Evolutionary conservation across 2,329 filamentous ascomycete species (phyloP), one percentile per base, ranked within the genome.

Genomic region (Nemania bipapillata): DNA sequence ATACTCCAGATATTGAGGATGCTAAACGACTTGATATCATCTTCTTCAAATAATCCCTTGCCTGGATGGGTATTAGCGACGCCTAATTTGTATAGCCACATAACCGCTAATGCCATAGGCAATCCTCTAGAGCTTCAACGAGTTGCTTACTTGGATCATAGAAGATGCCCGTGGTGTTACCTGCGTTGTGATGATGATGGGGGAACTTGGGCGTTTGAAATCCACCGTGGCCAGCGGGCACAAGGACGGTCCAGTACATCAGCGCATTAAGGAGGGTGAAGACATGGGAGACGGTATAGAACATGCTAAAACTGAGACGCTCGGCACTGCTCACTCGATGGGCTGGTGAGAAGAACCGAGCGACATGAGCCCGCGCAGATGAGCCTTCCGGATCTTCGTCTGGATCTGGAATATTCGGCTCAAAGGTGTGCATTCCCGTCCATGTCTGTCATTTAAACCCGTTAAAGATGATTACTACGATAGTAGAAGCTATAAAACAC

Each of bases 341-440:
- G 1, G 85, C 83, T 9, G 86, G 80, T 1, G 85, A 85, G 74
- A 86, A 79, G 70, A 76, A 72, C 3, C 75, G 78, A 65, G 85
- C 72, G 59, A 83, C 69, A 40, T 70, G 76, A 24, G 78, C 71
- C 81, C 82, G 72, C 79, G 76, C 8, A 75, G 74, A 37, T 75
- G 80, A 68, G 77, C 79, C 71, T 17, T 70, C 63, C 17, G 72
- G 70, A 6, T 76, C 72, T 47, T 71, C 63, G 1, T 72, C 62
- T 37, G 78, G 73, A 0, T 83, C 80, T 8, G 78, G 72, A 9
- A 69, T 63, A 22, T 82, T 79, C 0, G 84, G 84, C 59, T 82
- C 82, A 73, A 85, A 82, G 30, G 86, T 78, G 71, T 87, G 85
- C 55, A 85, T 85, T 57, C 83, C 84, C 0, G 84, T 86, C 85